Evolutionary conservation across 768 basidiomycete genomes (phyloP).

Genomic region (Suillus luteus): DNA sequence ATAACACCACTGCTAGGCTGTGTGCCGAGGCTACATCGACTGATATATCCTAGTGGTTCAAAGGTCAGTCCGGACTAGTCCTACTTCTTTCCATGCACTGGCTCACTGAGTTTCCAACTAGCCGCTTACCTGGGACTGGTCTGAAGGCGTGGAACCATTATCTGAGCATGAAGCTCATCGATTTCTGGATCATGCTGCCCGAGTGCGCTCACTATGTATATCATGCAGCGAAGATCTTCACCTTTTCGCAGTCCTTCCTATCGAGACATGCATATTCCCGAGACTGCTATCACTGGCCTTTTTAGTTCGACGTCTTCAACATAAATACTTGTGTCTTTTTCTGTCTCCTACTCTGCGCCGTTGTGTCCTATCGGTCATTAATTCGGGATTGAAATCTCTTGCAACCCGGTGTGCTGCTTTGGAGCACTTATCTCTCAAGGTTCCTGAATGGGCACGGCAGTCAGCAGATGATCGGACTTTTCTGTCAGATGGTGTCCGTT

Average conservation of each 20-base stretch:
- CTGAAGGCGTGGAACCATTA: background rate
- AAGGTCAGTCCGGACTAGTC: background rate
- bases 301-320: background rate
- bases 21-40: background rate
- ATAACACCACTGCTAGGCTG: background rate
- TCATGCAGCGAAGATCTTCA: background rate
- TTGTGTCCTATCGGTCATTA: background rate
- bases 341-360: background rate
- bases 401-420: background rate
- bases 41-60: background rate
- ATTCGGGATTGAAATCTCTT: background rate
- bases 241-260: background rate
- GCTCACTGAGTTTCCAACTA: background rate
- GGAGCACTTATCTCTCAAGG: background rate
- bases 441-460: background rate
- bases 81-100: background rate
- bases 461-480: background rate
- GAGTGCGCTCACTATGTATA: background rate
- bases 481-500: background rate
- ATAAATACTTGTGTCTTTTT: constrained; percentile 1
- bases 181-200: background rate
- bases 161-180: background rate
- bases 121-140: background rate
- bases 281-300: background rate
- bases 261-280: constrained; percentile 2